Conservation (phyloP, 2,329 filamentous ascomycete species). For the Emmonsiellopsis sp. region DNA sequence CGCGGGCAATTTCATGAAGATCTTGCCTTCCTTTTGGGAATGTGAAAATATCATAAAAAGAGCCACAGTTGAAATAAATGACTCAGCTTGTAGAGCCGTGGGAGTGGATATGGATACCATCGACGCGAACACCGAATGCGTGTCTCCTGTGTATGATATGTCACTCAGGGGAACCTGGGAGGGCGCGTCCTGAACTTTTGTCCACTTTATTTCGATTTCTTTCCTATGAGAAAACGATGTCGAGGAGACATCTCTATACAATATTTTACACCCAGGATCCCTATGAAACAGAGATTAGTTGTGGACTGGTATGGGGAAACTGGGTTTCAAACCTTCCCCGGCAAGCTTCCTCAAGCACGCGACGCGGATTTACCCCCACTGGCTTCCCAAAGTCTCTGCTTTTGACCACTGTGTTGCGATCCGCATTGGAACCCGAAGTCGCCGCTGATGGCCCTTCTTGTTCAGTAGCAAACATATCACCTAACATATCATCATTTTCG, state of each 20-base stretch:
- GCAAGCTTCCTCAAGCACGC: slow-evolving; percentile 79
- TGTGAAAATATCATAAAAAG: slow-evolving; percentile 72
- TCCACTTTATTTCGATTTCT: slow-evolving; percentile 67
- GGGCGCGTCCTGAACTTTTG: slow-evolving; percentile 56
- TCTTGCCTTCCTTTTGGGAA: slow-evolving; percentile 78
- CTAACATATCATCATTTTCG: slow-evolving; percentile 39
- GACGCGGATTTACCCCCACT: slow-evolving; percentile 65
- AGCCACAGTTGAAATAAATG: slow-evolving; percentile 70
- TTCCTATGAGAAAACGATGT: slow-evolving; percentile 69
- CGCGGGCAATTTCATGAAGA: slow-evolving; percentile 65
- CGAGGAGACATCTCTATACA: slow-evolving; percentile 61
- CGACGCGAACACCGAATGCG: slow-evolving; percentile 50
- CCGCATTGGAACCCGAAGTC: slow-evolving; percentile 32
- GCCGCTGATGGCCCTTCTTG: slow-evolving; percentile 28
- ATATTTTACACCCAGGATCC: slow-evolving; percentile 60
- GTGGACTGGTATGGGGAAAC: background rate
- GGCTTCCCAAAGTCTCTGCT: slow-evolving; percentile 80
- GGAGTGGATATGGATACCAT: slow-evolving; percentile 69
- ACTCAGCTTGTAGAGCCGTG: slow-evolving; percentile 72
- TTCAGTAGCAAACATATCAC: slow-evolving; percentile 47
- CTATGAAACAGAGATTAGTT: slow-evolving; percentile 32
- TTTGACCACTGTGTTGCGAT: slow-evolving; percentile 33
- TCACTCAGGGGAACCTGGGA: slow-evolving; percentile 34
- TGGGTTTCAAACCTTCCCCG: slow-evolving; percentile 53
- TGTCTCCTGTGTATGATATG: slow-evolving; percentile 37